Conservation (phyloP, 352 stramenopile genomes). For the Aphanomyces euteiches region DNA sequence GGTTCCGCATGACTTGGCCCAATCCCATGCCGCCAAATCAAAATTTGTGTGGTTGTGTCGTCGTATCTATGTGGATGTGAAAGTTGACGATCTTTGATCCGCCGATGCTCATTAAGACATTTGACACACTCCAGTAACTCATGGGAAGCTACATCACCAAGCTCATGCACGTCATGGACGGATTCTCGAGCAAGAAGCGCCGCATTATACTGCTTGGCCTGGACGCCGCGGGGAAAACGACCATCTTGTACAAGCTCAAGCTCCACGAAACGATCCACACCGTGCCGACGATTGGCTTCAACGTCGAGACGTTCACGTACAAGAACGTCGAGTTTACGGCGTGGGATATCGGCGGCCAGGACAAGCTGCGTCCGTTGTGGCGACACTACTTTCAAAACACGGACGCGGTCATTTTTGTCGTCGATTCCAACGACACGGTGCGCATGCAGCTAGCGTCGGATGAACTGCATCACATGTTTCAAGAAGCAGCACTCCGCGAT, state of each 20-base stretch:
- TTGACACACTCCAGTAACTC: background rate
- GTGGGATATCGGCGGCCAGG: constrained; percentile 82
- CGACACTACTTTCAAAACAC: constrained; percentile 68
- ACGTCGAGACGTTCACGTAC: constrained; percentile 76
- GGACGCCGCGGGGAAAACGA: constrained; percentile 96
- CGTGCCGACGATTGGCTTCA: constrained; percentile 85
- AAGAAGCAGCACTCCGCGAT: constrained; percentile 39
- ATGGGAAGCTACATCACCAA: constrained; percentile 15
- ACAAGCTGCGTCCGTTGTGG: constrained; percentile 71
- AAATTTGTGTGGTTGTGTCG: too few relatives aligned
- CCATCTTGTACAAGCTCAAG: constrained; percentile 90
- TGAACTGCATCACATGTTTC: constrained; percentile 47
- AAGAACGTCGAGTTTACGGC: constrained; percentile 72
- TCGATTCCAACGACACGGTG: constrained; percentile 57
- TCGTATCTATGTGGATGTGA: too few relatives aligned
- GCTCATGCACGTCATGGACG: constrained; percentile 4
- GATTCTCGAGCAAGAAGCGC: constrained; percentile 8
- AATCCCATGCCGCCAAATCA: too few relatives aligned
- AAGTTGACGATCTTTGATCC: background rate
- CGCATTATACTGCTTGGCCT: constrained; percentile 92
- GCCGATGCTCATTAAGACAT: background rate
- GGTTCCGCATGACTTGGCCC: too few relatives aligned
- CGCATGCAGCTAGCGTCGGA: constrained; percentile 45
- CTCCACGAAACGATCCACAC: constrained; percentile 66
- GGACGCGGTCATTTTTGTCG: constrained; percentile 80